Base-by-base conservation (phyloP, 305 asterid species). In the Salvia sclarea region DNA sequence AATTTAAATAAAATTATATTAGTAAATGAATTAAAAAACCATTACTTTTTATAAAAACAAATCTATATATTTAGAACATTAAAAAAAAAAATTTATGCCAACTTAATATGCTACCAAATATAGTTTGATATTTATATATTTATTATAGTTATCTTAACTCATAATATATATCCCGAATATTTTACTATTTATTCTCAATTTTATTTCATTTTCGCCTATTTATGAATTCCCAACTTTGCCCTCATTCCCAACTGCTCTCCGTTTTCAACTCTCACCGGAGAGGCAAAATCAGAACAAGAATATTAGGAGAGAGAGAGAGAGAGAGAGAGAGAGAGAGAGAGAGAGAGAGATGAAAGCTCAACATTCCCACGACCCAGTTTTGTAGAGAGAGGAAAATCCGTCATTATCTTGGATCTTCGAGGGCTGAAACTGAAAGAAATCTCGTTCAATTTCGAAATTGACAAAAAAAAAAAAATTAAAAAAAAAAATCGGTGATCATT, bases 221-320 rank as follows among this genome's bases (percentile, higher is more conserved):
- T 21, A 11, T 2, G 66, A 48, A 40, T n/a, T 62, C 20, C 53
- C 71, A 43, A 13, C 22, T 53, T 31, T 44, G 30, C 76, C 68
- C 74, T 71, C 70, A 31, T 50, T 41, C 71, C 73, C 86, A 80
- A 80, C 86, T 56, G 87, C 76, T 68, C 80, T 75, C 89, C 95
- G 88, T 67, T 79, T 86, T 84, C 75, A 66, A 80, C 85, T 86
- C 88, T 76, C 70, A 66, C 3, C 33, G 61, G 64, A 73, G 67
- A 45, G 74, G 66, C 67, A 45, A n/a, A 78, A 25, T 66, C 75
- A 33, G 56, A 72, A 77, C 8, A 6, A 21, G 53, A 44, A 61
- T 44, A 28, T 49, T 59, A 17, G 38, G 60, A 14, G 71, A 61
- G 74, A 35, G 69, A 54, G 52, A 40, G 67, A 45, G 40, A 10